These are phyloP conservation scores for Carallia brachiata DNA, from an alignment of 345 rosid species.

Conservation along the genomic window DNA sequence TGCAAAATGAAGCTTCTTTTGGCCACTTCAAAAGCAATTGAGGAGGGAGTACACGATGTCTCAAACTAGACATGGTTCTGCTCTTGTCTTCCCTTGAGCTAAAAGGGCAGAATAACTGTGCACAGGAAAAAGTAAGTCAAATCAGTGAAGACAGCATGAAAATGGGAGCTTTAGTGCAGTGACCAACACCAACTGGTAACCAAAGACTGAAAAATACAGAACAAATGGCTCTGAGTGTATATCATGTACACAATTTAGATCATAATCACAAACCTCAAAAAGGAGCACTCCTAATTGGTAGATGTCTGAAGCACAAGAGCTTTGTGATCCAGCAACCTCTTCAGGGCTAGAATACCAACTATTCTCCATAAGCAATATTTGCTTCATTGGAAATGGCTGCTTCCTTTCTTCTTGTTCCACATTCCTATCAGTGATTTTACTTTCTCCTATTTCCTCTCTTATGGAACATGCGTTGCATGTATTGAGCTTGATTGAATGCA, in stretches of 20 bases:
- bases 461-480: slow-evolving; percentile 28
- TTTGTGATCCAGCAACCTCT: slow-evolving; percentile 58
- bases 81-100: slow-evolving; percentile 70
- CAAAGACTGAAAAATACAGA: slow-evolving; percentile 4
- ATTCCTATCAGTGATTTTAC: slow-evolving; percentile 36
- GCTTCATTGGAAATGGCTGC: slow-evolving; percentile 86
- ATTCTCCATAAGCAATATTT: slow-evolving; percentile 72
- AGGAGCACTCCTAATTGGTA: slow-evolving; percentile 86
- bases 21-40: slow-evolving; percentile 80
- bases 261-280: slow-evolving; percentile 63
- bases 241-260: neutral
- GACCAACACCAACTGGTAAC: neutral
- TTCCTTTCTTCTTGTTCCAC: slow-evolving; percentile 46
- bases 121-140: slow-evolving; percentile 25
- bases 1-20: slow-evolving; percentile 91
- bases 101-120: slow-evolving; percentile 67
- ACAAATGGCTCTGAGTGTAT: neutral
- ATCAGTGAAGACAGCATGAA: slow-evolving; percentile 27
- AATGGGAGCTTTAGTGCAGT: slow-evolving; percentile 9
- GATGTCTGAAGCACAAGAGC: slow-evolving; percentile 82
- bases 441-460: slow-evolving; percentile 39
- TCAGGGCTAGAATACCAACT: slow-evolving; percentile 88
- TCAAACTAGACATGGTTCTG: slow-evolving; percentile 83
- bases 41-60: slow-evolving; percentile 96
- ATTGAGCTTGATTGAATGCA: slow-evolving; percentile 55